Base-by-base conservation (phyloP, 129 eudicot genomes). In the Kitagawia praeruptora region DNA sequence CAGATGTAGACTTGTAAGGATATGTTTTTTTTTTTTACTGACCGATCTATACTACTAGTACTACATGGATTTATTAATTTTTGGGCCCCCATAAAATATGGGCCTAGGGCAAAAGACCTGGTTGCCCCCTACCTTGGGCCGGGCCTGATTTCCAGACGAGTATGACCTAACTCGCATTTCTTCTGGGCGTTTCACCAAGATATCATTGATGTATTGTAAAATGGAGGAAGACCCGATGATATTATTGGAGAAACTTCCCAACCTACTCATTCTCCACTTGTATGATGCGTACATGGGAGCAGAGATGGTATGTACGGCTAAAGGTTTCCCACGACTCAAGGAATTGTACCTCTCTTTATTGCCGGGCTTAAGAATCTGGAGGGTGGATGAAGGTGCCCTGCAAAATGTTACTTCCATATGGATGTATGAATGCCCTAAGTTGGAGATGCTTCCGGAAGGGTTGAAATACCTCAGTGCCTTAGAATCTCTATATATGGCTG, bases 361-460 rank as follows among this genome's bases (percentile, higher is more conserved):
- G 44, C 44, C n/a, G 21, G 9, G 8, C 46, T 70, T 74, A 42
- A 56, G 21, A 66, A 27, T 38, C 13, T 83, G 82, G 86, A 63
- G 41, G 75, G 75, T 83, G 61, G 61, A 83, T 40, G 56, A 73
- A 72, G 79, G 80, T 63, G 66, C 86, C 31, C 74, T 83, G 86
- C 82, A 75, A 3, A 47, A 74, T 37, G 77, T 83, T 63, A 34
- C 76, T 70, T 2, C 16, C 15, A 8, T 79, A 23, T 2, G 47
- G 56, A 79, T 63, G 8, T 12, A 12, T 28, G 45, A 12, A 31
- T 66, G 61, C 78, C 77, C 12, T n/a, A 12, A 47, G 70, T 80
- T 79, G 40, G 40, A 64, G 19, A 64, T 64, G 71, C 38, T 64
- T 25, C 71, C 71, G 0, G 71, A 64, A 25, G 71, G 71, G 19